Base-by-base conservation (phyloP, 1,284 basidiomycete genomes). In the Cronartium quercuum region DNA sequence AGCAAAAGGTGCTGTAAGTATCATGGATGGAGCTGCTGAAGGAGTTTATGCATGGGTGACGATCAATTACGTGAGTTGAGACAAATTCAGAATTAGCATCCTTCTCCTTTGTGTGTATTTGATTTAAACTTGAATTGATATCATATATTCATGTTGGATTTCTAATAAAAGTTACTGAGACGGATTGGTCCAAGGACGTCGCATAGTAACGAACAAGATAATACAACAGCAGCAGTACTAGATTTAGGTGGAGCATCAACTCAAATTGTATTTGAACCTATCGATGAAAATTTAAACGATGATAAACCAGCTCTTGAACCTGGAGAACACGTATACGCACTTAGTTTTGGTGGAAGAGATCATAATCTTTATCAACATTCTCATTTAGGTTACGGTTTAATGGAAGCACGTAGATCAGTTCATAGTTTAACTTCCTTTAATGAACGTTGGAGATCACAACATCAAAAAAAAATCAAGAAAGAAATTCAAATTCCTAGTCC, bases 21-120 rank as follows among this genome's bases (percentile, higher is more conserved):
- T 96, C 78, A 97, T 98, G 95, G 94, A 98, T 79, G 95, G 95
- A 21, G 90, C 89, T 79, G 94, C 98, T 81, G 95, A 98, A 83
- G 93, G 92, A 81, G 93, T 98, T 35, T 98, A 92, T 82, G 94
- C 94, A 21, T 98, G 95, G 95, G 94, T 98, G 80, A 97, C 94
- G 12, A 92, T 92, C 77, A 98, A 98, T 83, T 98, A 97, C 83
- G 79, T 80, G 57, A 38, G 78, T 70, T 35, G n/a, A n/a, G n/a
- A n/a, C n/a, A n/a, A n/a, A n/a, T n/a, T n/a, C n/a, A n/a, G n/a
- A 10, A 47, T 47, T 10, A 47, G 10, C 10, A 47, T 47, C 10
- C 10, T 10, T 10, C 44, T 47, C n/a, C n/a, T n/a, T n/a, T 51
- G 47, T 18, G 18, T 9, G 42, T 7, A 9, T 78, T 82, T 24